Evolutionary conservation across 2,329 filamentous ascomycete genomes (phyloP).

Genomic region (Fusarium goolgardi): DNA sequence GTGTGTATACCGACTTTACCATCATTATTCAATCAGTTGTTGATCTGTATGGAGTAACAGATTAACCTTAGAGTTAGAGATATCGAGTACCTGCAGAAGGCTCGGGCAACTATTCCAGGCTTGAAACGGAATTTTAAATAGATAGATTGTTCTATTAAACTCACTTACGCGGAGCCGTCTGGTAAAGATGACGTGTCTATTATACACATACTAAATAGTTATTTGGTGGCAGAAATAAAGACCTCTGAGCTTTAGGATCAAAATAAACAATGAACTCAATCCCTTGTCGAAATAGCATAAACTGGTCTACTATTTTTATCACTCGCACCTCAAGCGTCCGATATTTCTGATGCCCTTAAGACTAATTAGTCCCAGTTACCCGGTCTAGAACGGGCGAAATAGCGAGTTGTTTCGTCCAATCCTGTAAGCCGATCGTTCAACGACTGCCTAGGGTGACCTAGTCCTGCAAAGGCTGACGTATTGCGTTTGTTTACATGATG

Average conservation of each 20-base stretch:
- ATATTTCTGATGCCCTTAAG: too few relatives aligned
- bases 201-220: too few relatives aligned
- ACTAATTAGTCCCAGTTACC: background rate
- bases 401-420: background rate
- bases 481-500: too few relatives aligned
- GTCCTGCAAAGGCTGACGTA: background rate
- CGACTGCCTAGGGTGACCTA: background rate
- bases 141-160: too few relatives aligned
- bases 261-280: too few relatives aligned
- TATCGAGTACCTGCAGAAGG: background rate
- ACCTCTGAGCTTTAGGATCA: too few relatives aligned
- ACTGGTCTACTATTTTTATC: too few relatives aligned
- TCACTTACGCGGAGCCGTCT: background rate
- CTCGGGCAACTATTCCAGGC: background rate
- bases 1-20: background rate
- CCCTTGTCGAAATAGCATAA: too few relatives aligned
- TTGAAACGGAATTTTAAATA: background rate
- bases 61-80: background rate
- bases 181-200: background rate
- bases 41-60: background rate
- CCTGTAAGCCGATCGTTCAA: background rate
- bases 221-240: too few relatives aligned
- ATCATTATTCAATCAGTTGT: background rate
- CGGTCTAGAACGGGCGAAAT: background rate
- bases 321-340: too few relatives aligned